A percentile compares a stretch with the other conserved stretches of the same genome.
Conservation (phyloP, 1,139 yeast species). For the Kodamaea plutei region DNA sequence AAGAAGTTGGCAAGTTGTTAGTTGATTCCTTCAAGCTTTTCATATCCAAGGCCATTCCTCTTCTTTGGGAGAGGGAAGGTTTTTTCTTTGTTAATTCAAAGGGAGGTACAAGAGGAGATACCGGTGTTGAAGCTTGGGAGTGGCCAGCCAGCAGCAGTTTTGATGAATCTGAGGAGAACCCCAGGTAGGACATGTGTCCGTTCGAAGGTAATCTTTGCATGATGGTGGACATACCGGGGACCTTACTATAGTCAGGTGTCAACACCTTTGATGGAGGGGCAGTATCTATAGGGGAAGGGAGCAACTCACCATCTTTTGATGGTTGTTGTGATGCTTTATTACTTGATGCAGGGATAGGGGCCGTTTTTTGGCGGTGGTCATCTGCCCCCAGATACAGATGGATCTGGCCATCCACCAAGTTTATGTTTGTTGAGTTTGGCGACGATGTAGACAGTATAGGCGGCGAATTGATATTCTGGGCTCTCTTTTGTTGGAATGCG, state of each 20-base stretch:
- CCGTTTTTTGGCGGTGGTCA: too few relatives aligned
- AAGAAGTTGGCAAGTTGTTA: not conserved
- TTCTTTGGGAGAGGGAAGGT: conserved; percentile 54
- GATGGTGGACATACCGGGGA: conserved; percentile 1
- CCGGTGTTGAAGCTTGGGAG: conserved; percentile 9
- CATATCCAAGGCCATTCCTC: conserved; percentile 52
- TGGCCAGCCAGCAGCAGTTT: conserved; percentile 10
- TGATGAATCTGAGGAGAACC: conserved; percentile 7
- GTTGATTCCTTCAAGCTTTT: conserved; percentile 20
- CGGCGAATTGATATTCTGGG: conserved; percentile 26
- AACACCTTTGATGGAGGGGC: conserved; percentile 1
- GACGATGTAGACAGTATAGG: conserved; percentile 16
- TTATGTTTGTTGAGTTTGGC: conserved; percentile 8
- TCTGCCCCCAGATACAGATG: too few relatives aligned
- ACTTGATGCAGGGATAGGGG: too few relatives aligned
- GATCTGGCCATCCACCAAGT: too few relatives aligned
- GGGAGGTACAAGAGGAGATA: conserved; percentile 4
- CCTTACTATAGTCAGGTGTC: conserved; percentile 1
- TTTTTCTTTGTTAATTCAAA: conserved; percentile 30
- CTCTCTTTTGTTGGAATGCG: conserved; percentile 69
- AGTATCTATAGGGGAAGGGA: conserved; percentile 18
- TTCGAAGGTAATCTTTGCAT: conserved; percentile 1
- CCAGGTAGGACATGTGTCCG: not conserved
- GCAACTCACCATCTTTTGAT: conserved; percentile 6
- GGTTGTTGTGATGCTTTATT: too few relatives aligned